Conservation (phyloP, 2,329 filamentous ascomycete species). For the Sporothrix schenckii region DNA sequence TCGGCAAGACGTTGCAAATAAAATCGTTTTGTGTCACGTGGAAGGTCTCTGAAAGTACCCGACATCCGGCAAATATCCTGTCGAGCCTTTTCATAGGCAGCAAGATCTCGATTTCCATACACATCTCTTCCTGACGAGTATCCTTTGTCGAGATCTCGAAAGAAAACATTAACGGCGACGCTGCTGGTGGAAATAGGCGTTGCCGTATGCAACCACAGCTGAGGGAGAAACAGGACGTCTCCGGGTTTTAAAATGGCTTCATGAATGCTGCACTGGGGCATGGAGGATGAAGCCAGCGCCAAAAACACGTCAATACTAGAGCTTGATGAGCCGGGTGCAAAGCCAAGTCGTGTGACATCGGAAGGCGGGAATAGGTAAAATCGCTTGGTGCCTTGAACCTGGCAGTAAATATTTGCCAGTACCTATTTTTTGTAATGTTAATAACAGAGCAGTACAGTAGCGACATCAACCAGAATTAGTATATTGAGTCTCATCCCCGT, state of each 20-base stretch:
- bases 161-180: slow-evolving; percentile 88
- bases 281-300: slow-evolving; percentile 46
- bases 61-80: slow-evolving; percentile 69
- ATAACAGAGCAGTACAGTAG: neutral
- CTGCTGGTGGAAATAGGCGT: slow-evolving; percentile 62
- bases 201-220: slow-evolving; percentile 81
- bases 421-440: slow-evolving; percentile 54
- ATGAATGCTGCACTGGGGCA: slow-evolving; percentile 62
- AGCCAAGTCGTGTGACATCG: slow-evolving; percentile 69
- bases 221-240: slow-evolving; percentile 78
- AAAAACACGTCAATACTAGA: slow-evolving; percentile 75
- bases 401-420: slow-evolving; percentile 84
- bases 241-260: slow-evolving; percentile 69
- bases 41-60: slow-evolving; percentile 65
- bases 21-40: slow-evolving; percentile 68
- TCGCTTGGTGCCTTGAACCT: slow-evolving; percentile 72
- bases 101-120: slow-evolving; percentile 84
- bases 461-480: neutral
- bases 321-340: slow-evolving; percentile 77
- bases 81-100: slow-evolving; percentile 80
- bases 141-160: slow-evolving; percentile 66
- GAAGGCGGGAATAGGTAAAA: slow-evolving; percentile 77
- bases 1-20: slow-evolving; percentile 73
- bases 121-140: slow-evolving; percentile 79
- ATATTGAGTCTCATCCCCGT: neutral